Evolutionary conservation across 345 rosid genomes (phyloP).

Genomic region (Pugionium cornutum): DNA sequence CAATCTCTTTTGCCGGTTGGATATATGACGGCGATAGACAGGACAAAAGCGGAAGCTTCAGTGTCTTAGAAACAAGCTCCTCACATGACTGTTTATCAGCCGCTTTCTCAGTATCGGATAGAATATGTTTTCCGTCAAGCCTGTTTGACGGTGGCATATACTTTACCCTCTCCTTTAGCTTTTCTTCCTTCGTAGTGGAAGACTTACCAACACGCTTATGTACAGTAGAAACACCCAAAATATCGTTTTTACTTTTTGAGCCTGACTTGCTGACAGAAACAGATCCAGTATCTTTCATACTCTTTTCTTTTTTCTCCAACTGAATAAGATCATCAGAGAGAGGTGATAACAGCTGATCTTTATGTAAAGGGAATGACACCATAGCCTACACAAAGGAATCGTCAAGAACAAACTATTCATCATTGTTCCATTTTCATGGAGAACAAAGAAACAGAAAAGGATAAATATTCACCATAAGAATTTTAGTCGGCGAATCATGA

Average conservation of each 20-base stretch:
- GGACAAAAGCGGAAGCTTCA: constrained; percentile 73
- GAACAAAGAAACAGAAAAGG: constrained; percentile 29
- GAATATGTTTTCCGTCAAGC: constrained; percentile 35
- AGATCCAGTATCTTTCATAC: constrained; percentile 42
- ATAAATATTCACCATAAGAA: constrained; percentile 59
- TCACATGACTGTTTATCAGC: constrained; percentile 52
- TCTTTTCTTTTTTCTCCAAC: constrained; percentile 49
- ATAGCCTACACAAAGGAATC: constrained; percentile 60
- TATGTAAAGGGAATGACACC: constrained; percentile 68
- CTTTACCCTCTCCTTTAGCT: constrained; percentile 48
- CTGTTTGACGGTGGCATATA: constrained; percentile 45
- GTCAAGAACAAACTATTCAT: constrained; percentile 29
- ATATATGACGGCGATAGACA: constrained; percentile 44
- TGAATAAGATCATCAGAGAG: constrained; percentile 65
- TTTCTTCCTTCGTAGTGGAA: constrained; percentile 47
- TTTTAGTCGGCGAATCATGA: constrained; percentile 68
- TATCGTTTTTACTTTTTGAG: constrained; percentile 29
- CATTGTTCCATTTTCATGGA: constrained; percentile 21
- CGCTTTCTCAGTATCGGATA: constrained; percentile 47
- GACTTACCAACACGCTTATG: constrained; percentile 48
- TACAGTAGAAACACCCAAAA: constrained; percentile 43
- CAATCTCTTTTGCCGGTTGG: constrained; percentile 42
- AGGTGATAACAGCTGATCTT: constrained; percentile 68
- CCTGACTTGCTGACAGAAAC: constrained; percentile 38
- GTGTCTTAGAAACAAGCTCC: constrained; percentile 64